Base-by-base conservation (phyloP, 163 green algal genomes). In the Scenedesmus sp. region DNA sequence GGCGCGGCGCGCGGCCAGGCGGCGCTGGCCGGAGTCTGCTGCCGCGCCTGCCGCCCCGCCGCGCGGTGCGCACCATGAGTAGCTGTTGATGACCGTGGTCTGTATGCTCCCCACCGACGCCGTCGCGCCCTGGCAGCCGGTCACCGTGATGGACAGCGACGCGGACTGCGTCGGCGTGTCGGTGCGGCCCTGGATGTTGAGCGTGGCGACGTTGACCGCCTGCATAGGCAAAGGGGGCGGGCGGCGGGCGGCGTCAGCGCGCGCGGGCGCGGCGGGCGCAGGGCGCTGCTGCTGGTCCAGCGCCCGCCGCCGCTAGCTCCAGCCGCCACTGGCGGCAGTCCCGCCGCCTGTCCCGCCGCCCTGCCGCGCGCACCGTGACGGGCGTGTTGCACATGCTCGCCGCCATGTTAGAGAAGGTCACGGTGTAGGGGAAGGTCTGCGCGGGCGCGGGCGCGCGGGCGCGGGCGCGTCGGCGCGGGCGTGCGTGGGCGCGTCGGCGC, bases 21-120 rank as follows among this genome's bases (percentile, higher is more conserved):
- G n/a, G n/a, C n/a, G n/a, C n/a, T n/a, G n/a, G n/a, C n/a, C n/a
- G n/a, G n/a, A n/a, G n/a, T n/a, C n/a, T n/a, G n/a, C n/a, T n/a
- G n/a, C n/a, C n/a, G n/a, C n/a, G n/a, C n/a, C n/a, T n/a, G n/a
- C n/a, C n/a, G n/a, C n/a, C n/a, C n/a, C n/a, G n/a, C n/a, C n/a
- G n/a, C n/a, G n/a, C n/a, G 17, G 17, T 6, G 0, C 65, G 64
- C 26, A 65, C 67, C 67, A 76, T 22, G 42, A 65, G 51, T 57
- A 76, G 34, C 18, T 56, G 29, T 76, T 64, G 34, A 76, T 76
- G 31, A 76, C 67, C 17, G 29, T 56, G 2, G 67, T 76, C 34
- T 76, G n/a, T 1, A 76, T 51, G 14, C 36, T 62, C 33, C 51
- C 51, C 5, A 76, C 36, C 2, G 67, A 42, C 9, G 39, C 67